A percentile compares a stretch with the other conserved stretches of the same genome.
These are phyloP conservation scores for Ustilago curta DNA, from an alignment of 1,284 basidiomycete genomes.

Conservation along the genomic window DNA sequence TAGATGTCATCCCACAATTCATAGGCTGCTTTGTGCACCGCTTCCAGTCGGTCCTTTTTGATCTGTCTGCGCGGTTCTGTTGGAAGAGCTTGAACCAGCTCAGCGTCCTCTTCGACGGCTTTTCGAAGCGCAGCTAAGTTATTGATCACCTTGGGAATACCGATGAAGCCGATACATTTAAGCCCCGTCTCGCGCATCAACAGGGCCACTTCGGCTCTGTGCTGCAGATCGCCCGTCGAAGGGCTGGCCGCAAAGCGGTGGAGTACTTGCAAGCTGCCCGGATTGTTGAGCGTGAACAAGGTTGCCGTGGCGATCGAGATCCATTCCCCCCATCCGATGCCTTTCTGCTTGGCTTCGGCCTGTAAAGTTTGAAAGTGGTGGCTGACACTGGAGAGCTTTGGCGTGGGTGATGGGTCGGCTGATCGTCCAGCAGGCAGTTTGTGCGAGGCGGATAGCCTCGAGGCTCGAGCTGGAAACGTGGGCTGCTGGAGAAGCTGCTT, in stretches of 20 bases:
- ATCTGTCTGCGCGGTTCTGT: slow-evolving; percentile 58
- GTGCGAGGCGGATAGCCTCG: slow-evolving; percentile 62
- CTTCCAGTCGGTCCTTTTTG: slow-evolving; percentile 35
- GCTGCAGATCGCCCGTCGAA: slow-evolving; percentile 72
- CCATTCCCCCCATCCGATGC: slow-evolving; percentile 80
- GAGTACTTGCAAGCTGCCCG: slow-evolving; percentile 80
- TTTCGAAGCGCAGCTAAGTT: slow-evolving; percentile 66
- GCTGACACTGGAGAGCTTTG: slow-evolving; percentile 75
- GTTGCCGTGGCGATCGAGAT: slow-evolving; percentile 86
- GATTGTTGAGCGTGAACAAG: slow-evolving; percentile 83
- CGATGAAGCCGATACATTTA: slow-evolving; percentile 92
- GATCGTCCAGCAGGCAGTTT: slow-evolving; percentile 65
- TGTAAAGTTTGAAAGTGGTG: slow-evolving; percentile 73
- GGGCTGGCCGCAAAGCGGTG: slow-evolving; percentile 78
- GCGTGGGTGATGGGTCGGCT: slow-evolving; percentile 76
- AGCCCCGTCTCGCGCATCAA: slow-evolving; percentile 92
- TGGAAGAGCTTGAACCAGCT: slow-evolving; percentile 57
- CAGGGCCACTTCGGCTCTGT: slow-evolving; percentile 76
- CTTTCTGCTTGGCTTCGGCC: slow-evolving; percentile 76
- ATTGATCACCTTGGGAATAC: slow-evolving; percentile 78
- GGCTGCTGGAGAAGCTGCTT: slow-evolving; percentile 81
- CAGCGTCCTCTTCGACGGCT: slow-evolving; percentile 60
- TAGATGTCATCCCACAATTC: slow-evolving; percentile 87
- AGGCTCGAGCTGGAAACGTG: slow-evolving; percentile 76
- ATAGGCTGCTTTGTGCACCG: slow-evolving; percentile 57